Evolutionary conservation across 148 eudicot genomes (phyloP), one percentile per base, ranked within the genome.

Genomic region (Fagopyrum tataricum): DNA sequence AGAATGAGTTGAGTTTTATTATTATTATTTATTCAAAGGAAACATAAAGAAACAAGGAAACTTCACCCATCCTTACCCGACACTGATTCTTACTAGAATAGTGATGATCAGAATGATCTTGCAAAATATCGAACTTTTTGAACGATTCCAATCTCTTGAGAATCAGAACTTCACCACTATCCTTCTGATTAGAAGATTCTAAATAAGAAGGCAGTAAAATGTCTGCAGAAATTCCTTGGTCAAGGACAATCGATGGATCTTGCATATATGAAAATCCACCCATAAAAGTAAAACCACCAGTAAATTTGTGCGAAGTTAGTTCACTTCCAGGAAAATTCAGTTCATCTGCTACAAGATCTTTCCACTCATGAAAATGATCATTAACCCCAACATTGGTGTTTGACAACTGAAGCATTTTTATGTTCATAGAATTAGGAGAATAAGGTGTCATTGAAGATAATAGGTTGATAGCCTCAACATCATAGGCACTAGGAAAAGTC

Each of bases 81-180:
- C 13, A n/a, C 47, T 68, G 72, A 40, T 42, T 68, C 14, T 55
- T 37, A 42, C 41, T 37, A 6, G 21, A 11, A 73, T 81, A 87
- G 72, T 79, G 77, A 79, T 93, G 96, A 64, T 81, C 98, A 17
- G 91, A 81, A 79, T 74, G 83, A 80, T 90, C 93, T 70, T 87
- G 82, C 48, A 93, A 88, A 52, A 81, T 83, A 76, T 93, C 98
- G 75, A 93, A 93, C 74, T 82, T 80, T 64, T 90, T 87, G 46
- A 93, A 93, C 59, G 20, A 69, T 53, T 82, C 78, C 41, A 79
- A 81, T 68, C 74, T 90, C 78, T 71, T 77, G 47, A 88, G n/a
- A 69, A 90, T 62, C 51, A 79, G 82, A 70, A 73, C 77, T 79
- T 78, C 83, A 75, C 52, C 70, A 17, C 41, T 26, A 71, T 75